Evolutionary conservation across 83 land plant species (phyloP), one percentile per base, ranked within the genome.

Genomic region (Picea engelmannii): DNA sequence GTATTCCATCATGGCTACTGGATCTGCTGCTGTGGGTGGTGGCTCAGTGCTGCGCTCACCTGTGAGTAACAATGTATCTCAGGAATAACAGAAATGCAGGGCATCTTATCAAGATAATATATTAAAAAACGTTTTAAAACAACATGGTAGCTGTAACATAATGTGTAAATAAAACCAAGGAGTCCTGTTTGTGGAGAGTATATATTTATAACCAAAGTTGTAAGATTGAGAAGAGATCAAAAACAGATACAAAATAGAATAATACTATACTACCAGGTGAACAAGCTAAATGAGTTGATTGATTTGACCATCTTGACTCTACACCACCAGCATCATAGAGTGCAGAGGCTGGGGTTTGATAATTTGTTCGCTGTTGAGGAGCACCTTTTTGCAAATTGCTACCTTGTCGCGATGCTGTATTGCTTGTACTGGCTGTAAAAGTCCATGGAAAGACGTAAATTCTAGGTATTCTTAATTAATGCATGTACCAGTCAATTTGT

Each of bases 1-100:
- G 74, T 82, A 98, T 61, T 98, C 99, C 99, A 98, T 98, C 99
- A 98, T 96, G 42, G 99, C 96, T 62, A 98, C 81, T 10, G 99
- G 95, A 89, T 98, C 99, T 74, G 89, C 68, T 62, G 89, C 80
- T 49, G 87, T 21, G 63, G 93, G 88, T 27, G 81, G 78, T 35
- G 81, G 73, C 35, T 87, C 84, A 49, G 79, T 89, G 88, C 76
- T 79, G 25, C 93, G 68, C 79, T 87, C 97, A 83, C 83, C 90
- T 90, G 76, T 63, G 81, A 80, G 77, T 65, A 66, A n/a, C 78
- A 55, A 55, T 55, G 15, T 55, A 55, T 55, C 59, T 55, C 59
- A 55, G 15, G 59, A 55, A 55, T 13, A 55, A 55, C 4, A 55
- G 59, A 55, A 55, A 55, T 55, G 59, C 59, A 55, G 3, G 59